phyloP scores from a whole-genome alignment of 345 rosid species.

The Lenwebbia sp. region DNA sequence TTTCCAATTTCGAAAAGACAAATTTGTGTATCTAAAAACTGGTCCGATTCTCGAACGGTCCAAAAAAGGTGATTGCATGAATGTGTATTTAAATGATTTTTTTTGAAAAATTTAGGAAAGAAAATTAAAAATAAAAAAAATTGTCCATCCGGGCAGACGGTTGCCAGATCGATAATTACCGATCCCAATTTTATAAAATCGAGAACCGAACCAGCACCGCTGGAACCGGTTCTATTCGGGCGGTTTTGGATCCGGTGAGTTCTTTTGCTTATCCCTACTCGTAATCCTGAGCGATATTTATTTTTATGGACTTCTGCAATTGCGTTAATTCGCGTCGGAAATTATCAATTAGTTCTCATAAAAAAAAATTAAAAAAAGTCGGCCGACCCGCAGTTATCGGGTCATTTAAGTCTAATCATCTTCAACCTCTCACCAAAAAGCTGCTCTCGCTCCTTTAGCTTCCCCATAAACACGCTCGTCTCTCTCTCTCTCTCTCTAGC shows the following conservation, averaged over 20 bases:
- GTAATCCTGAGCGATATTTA: fast-evolving
- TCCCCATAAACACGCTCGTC: background rate
- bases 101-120: too few relatives aligned
- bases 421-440: background rate
- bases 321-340: background rate
- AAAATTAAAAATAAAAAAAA: too few relatives aligned
- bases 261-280: background rate
- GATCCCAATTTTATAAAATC: too few relatives aligned
- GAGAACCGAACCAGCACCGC: too few relatives aligned
- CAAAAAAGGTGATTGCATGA: too few relatives aligned
- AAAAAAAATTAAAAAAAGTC: background rate
- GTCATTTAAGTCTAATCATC: background rate
- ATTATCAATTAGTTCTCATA: background rate
- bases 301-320: fast-evolving
- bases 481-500: background rate
- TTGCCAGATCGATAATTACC: too few relatives aligned
- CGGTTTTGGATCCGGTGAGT: too few relatives aligned
- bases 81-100: too few relatives aligned
- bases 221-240: too few relatives aligned
- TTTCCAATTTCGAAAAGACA: background rate
- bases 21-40: too few relatives aligned
- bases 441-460: background rate
- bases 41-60: too few relatives aligned
- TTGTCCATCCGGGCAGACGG: too few relatives aligned
- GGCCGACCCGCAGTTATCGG: background rate